Conservation (phyloP, 2,329 filamentous ascomycete species). For the Pseudogymnoascus sp. region DNA sequence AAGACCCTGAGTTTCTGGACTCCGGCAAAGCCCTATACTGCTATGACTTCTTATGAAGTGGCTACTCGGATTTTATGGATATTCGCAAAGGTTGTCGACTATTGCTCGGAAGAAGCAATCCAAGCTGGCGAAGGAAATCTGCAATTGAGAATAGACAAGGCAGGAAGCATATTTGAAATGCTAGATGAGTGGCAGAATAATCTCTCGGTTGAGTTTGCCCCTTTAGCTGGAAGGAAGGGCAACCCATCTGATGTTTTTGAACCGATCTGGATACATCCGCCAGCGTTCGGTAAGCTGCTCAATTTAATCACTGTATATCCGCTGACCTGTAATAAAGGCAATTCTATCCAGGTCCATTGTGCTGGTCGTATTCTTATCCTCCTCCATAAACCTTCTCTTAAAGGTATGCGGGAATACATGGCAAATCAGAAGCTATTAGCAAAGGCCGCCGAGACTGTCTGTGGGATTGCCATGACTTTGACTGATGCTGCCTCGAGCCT, state of each 20-base stretch:
- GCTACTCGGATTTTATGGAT: slow-evolving; percentile 48
- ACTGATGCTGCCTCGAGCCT: slow-evolving; percentile 36
- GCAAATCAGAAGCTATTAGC: slow-evolving; percentile 37
- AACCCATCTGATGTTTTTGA: slow-evolving; percentile 32
- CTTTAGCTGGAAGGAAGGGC: slow-evolving; percentile 31
- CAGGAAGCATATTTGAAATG: slow-evolving; percentile 40
- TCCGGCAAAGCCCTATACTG: slow-evolving; percentile 41
- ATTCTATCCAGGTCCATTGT: slow-evolving; percentile 44
- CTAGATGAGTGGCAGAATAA: slow-evolving; percentile 42
- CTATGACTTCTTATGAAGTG: slow-evolving; percentile 47
- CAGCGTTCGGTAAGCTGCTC: slow-evolving; percentile 32
- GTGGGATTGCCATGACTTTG: slow-evolving; percentile 42
- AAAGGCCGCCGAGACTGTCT: slow-evolving; percentile 42
- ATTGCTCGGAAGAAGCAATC: slow-evolving; percentile 46
- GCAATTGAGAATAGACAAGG: slow-evolving; percentile 38
- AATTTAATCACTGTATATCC: slow-evolving; percentile 23
- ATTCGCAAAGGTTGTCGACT: slow-evolving; percentile 51
- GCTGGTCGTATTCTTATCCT: slow-evolving; percentile 48
- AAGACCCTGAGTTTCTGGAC: slow-evolving; percentile 53
- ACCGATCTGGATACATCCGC: slow-evolving; percentile 46
- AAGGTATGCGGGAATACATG: slow-evolving; percentile 43
- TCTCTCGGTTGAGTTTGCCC: slow-evolving; percentile 31
- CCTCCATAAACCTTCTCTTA: slow-evolving; percentile 44
- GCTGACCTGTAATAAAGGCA: background rate
- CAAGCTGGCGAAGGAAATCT: slow-evolving; percentile 37